Conservation (phyloP, 129 eudicot genomes). For the Solidago caesia region DNA sequence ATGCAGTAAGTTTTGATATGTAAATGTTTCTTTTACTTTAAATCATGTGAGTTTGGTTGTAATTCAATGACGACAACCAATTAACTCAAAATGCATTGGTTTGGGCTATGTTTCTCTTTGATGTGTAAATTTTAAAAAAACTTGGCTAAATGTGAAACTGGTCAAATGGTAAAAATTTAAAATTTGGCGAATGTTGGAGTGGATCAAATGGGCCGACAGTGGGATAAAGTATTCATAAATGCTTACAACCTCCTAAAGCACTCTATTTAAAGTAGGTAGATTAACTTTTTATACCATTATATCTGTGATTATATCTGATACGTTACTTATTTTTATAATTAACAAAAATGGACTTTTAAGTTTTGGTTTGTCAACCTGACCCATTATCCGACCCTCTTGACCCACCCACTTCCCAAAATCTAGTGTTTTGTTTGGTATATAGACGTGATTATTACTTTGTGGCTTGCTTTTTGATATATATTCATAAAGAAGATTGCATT, state of each 20-base stretch:
- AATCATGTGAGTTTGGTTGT: constrained; percentile 4
- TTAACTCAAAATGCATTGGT: no score
- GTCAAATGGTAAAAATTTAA: background rate
- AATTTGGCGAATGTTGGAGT: background rate
- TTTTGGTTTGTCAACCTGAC: background rate
- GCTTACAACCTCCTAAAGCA: background rate
- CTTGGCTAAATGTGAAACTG: background rate
- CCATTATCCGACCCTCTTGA: background rate
- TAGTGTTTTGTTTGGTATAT: background rate
- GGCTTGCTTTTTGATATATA: constrained; percentile 6
- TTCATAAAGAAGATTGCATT: background rate
- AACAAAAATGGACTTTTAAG: background rate
- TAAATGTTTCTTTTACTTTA: background rate
- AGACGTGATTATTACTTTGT: background rate
- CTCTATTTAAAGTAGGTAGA: background rate
- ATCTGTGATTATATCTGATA: background rate
- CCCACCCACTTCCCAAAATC: background rate
- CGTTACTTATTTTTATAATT: background rate
- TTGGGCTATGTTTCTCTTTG: no score
- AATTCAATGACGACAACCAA: background rate
- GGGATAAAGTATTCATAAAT: background rate
- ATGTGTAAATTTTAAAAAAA: background rate
- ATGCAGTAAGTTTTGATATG: constrained; percentile 69
- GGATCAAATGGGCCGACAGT: background rate
- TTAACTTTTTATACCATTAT: background rate